Evolutionary conservation across 495 filamentous ascomycete genomes (phyloP).

Genomic region (Symbiotaphrina buchneri): DNA sequence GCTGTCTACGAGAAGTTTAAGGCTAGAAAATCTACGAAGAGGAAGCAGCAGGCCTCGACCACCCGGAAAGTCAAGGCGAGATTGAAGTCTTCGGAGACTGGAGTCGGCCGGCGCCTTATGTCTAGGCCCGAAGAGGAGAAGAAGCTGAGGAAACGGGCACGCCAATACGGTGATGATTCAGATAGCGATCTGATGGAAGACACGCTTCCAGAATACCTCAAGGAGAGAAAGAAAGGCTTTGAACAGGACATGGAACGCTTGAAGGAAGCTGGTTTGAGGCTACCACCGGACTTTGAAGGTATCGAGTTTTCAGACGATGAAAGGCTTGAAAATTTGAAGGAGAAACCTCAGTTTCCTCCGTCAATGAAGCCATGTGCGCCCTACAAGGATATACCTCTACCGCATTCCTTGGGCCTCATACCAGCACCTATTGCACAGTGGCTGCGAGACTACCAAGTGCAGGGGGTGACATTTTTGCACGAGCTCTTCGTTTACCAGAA

Average conservation of each 20-base stretch:
- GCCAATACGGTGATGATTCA: slow-evolving; percentile 20
- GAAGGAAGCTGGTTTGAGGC: slow-evolving; percentile 40
- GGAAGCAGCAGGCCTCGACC: slow-evolving; percentile 25
- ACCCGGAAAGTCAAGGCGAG: slow-evolving; percentile 21
- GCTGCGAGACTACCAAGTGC: slow-evolving; percentile 75
- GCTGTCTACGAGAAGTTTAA: slow-evolving; percentile 35
- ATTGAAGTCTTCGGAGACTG: slow-evolving; percentile 10
- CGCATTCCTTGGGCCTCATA: slow-evolving; percentile 59
- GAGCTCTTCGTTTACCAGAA: slow-evolving; percentile 79
- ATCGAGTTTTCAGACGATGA: slow-evolving; percentile 82
- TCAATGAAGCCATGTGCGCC: slow-evolving; percentile 34
- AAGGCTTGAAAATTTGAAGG: slow-evolving; percentile 30
- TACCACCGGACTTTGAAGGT: slow-evolving; percentile 63
- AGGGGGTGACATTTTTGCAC: slow-evolving; percentile 73
- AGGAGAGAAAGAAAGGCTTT: slow-evolving; percentile 25
- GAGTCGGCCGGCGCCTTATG: slow-evolving; percentile 6
- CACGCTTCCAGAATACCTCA: slow-evolving; percentile 32
- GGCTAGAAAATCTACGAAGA: slow-evolving; percentile 28
- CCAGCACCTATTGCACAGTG: slow-evolving; percentile 86
- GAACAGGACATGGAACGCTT: slow-evolving; percentile 30
- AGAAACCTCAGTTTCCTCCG: slow-evolving; percentile 44
- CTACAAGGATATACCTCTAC: slow-evolving; percentile 56
- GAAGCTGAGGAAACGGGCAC: slow-evolving; percentile 9
- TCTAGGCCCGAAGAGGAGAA: slow-evolving; percentile 13
- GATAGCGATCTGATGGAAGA: slow-evolving; percentile 34